Percentiles rank a stretch among this genome's conserved stretches.
Evolutionary conservation across 192 early-diverging fungal genomes (phyloP).

Genomic region (Backusella luteola): DNA sequence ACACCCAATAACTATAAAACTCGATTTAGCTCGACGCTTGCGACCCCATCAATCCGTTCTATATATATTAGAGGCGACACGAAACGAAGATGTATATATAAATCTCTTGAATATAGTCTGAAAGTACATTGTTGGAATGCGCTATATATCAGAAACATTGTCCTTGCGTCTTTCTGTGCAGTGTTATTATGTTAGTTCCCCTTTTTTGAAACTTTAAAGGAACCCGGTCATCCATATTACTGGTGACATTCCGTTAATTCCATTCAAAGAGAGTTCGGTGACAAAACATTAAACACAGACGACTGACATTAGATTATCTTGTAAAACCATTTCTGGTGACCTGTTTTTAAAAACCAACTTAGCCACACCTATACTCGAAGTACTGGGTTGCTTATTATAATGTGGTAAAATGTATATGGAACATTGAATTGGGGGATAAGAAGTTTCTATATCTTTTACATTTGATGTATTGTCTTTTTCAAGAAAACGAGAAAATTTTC

Average conservation of each 20-base stretch:
- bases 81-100: background rate
- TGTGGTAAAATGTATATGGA: background rate
- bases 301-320: background rate
- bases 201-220: background rate
- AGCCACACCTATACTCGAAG: background rate
- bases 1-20: background rate
- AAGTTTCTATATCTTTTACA: background rate
- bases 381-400: no score
- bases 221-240: background rate
- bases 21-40: background rate
- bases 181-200: background rate
- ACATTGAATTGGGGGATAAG: background rate
- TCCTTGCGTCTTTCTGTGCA: background rate
- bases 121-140: no score
- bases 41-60: background rate
- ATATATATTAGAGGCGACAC: background rate
- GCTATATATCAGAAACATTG: background rate
- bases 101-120: no score
- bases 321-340: background rate
- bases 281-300: background rate
- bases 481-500: no score
- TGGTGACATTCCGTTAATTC: background rate
- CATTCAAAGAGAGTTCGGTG: background rate
- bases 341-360: background rate
- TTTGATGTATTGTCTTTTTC: background rate